phyloP scores from a whole-genome alignment of 495 filamentous ascomycete species.

The Aspergillus nanangensis region DNA sequence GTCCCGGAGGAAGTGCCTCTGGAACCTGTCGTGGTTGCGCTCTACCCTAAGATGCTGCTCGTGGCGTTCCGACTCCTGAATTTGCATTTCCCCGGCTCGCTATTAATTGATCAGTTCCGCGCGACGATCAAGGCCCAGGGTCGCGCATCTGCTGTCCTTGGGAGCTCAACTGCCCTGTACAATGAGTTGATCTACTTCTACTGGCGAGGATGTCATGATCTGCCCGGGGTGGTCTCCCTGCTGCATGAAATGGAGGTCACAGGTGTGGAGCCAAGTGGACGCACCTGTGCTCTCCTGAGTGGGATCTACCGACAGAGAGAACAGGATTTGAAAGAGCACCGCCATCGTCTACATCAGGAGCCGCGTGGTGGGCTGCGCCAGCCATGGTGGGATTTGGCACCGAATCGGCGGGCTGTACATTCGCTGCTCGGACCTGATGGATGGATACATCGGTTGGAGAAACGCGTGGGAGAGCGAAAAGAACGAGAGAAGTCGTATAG shows the following conservation, averaged over 20 bases:
- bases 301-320: slow-evolving; percentile 22
- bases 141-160: slow-evolving; percentile 65
- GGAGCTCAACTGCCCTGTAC: slow-evolving; percentile 67
- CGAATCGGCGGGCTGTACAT: slow-evolving; percentile 27
- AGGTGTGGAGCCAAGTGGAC: slow-evolving; percentile 57
- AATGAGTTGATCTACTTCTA: slow-evolving; percentile 64
- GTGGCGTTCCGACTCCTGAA: slow-evolving; percentile 61
- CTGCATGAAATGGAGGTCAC: slow-evolving; percentile 73
- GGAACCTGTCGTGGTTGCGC: slow-evolving; percentile 54
- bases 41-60: slow-evolving; percentile 65
- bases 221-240: slow-evolving; percentile 54
- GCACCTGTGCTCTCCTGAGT: slow-evolving; percentile 50
- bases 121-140: slow-evolving; percentile 69
- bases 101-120: slow-evolving; percentile 57
- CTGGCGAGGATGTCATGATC: slow-evolving; percentile 60
- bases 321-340: slow-evolving; percentile 13
- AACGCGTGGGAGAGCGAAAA: slow-evolving; percentile 6
- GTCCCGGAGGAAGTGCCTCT: slow-evolving; percentile 33
- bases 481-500: not conserved
- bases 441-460: slow-evolving; percentile 22
- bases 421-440: slow-evolving; percentile 26
- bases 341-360: not conserved
- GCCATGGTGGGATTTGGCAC: slow-evolving; percentile 38
- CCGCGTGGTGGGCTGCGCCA: slow-evolving; percentile 1
- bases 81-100: slow-evolving; percentile 55